These are phyloP conservation scores for Penicillium daleae DNA, from an alignment of 495 filamentous ascomycete genomes.

Conservation along the genomic window DNA sequence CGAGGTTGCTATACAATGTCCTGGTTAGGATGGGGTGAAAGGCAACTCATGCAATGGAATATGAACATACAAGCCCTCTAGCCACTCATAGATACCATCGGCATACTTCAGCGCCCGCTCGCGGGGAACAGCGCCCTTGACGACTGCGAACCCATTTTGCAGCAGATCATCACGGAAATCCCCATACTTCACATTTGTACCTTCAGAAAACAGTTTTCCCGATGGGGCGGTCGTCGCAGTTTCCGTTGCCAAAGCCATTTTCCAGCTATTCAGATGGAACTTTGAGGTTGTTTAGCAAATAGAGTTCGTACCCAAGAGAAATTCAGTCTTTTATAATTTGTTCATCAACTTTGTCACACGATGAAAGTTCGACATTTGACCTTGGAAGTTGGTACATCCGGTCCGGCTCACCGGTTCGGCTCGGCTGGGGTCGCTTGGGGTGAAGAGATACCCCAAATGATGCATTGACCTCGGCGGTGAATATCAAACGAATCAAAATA, in stretches of 20 bases:
- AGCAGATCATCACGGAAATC: conserved; percentile 34
- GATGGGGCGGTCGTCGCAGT: conserved; percentile 3
- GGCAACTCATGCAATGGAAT: too few species aligned
- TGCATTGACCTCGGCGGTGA: background rate
- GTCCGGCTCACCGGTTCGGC: conserved; percentile 3
- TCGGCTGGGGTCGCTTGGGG: background rate
- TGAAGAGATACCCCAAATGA: background rate
- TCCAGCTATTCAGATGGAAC: background rate
- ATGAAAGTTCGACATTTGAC: background rate
- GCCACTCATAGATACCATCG: conserved; percentile 18
- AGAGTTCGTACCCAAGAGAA: background rate
- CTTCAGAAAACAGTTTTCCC: conserved; percentile 20
- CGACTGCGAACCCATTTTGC: conserved; percentile 26
- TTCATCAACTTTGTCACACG: background rate
- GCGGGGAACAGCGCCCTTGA: conserved; percentile 33
- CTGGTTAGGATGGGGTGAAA: background rate
- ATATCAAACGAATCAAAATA: background rate
- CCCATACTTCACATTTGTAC: conserved; percentile 19
- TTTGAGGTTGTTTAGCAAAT: background rate
- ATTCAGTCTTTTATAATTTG: background rate
- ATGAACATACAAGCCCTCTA: conserved; percentile 19
- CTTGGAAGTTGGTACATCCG: background rate
- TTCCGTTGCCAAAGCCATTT: conserved; percentile 6
- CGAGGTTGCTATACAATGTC: conserved; percentile 31
- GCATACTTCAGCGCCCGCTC: conserved; percentile 19